phyloP scores from a whole-genome alignment of 2,329 filamentous ascomycete species.

The Aspergillus nomiae region DNA sequence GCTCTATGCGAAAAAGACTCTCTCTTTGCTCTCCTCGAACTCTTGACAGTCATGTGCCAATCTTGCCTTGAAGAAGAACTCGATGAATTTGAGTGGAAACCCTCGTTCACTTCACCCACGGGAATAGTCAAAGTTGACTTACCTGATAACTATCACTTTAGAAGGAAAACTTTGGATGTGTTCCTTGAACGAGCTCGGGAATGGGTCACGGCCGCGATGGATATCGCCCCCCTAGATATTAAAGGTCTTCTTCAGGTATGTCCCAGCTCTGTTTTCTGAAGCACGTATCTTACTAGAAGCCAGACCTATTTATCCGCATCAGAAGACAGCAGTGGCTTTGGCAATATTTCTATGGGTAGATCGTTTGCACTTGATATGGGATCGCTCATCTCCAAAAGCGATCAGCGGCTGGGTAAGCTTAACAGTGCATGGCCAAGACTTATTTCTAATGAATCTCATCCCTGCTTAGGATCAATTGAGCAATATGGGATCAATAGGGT shows the following conservation, averaged over 20 bases:
- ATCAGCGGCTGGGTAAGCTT: slow-evolving; percentile 70
- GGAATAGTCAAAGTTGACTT: slow-evolving; percentile 82
- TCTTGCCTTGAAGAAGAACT: slow-evolving; percentile 93
- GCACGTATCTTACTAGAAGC: slow-evolving; percentile 6
- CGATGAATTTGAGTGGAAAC: slow-evolving; percentile 86
- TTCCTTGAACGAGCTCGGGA: slow-evolving; percentile 74
- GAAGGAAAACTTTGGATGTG: slow-evolving; percentile 74
- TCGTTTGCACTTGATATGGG: slow-evolving; percentile 96
- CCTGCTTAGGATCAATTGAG: slow-evolving; percentile 65
- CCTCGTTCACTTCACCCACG: slow-evolving; percentile 74
- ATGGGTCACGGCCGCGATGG: slow-evolving; percentile 81
- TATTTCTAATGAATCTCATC: not conserved
- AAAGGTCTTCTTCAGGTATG: slow-evolving; percentile 78
- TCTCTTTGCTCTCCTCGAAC: slow-evolving; percentile 87
- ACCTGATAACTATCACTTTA: slow-evolving; percentile 88
- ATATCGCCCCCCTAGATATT: slow-evolving; percentile 85
- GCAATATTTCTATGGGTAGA: slow-evolving; percentile 86
- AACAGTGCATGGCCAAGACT: not conserved
- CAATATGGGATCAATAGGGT: slow-evolving; percentile 71
- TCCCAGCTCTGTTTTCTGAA: not conserved
- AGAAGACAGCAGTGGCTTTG: slow-evolving; percentile 86
- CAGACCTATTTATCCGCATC: slow-evolving; percentile 94
- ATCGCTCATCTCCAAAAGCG: slow-evolving; percentile 78
- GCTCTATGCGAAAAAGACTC: slow-evolving; percentile 87
- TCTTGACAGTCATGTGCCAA: slow-evolving; percentile 91